A percentile compares a stretch with the other conserved stretches of the same genome.
These are phyloP conservation scores for Raffaelea arxii DNA, from an alignment of 2,329 filamentous ascomycete genomes.

Conservation along the genomic window DNA sequence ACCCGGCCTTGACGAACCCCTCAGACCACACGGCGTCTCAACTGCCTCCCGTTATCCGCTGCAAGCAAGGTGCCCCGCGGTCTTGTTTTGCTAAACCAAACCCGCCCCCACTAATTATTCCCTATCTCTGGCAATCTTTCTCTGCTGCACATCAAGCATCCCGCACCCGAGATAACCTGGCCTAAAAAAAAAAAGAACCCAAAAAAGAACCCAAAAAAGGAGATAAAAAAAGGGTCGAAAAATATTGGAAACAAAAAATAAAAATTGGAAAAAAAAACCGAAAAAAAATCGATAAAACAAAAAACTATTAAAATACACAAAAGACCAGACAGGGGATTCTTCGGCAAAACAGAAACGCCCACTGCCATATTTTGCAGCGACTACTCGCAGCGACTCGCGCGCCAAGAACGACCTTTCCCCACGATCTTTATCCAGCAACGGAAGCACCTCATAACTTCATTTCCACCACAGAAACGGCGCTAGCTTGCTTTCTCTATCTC, in stretches of 20 bases:
- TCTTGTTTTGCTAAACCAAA: background rate
- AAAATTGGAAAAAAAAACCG: background rate
- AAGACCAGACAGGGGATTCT: background rate
- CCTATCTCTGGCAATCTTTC: background rate
- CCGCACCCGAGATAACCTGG: slow-evolving; percentile 4
- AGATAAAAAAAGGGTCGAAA: background rate
- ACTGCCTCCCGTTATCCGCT: background rate
- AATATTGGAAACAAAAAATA: background rate
- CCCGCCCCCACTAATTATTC: background rate
- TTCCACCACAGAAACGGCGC: background rate
- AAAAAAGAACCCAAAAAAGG: background rate
- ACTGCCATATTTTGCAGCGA: no score
- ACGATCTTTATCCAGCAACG: no score
- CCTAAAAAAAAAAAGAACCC: background rate
- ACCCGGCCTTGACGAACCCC: background rate
- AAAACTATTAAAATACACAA: background rate
- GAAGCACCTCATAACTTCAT: no score
- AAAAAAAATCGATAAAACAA: background rate
- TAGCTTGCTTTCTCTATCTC: background rate
- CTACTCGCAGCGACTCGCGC: no score
- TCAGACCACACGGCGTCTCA: background rate
- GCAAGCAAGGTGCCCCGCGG: no score
- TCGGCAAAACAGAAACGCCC: no score
- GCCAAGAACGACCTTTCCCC: background rate
- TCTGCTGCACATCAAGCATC: background rate